Conservation (phyloP, 345 rosid species). For the Arabidopsis thaliana region DNA sequence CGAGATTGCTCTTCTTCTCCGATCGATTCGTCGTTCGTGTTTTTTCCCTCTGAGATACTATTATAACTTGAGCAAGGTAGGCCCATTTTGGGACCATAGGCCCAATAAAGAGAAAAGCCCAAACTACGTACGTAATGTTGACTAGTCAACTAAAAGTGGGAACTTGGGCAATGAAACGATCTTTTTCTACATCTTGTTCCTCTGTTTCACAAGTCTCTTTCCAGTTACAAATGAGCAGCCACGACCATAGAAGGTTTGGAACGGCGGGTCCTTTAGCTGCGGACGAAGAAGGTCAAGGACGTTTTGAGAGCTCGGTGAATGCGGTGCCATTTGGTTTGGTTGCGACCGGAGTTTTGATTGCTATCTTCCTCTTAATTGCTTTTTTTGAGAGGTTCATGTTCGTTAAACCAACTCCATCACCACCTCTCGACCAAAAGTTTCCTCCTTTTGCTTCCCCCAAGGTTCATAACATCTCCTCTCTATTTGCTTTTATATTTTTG, state of each 20-base stretch:
- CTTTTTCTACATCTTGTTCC: neutral
- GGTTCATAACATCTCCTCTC: constrained; percentile 42
- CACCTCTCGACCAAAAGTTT: constrained; percentile 47
- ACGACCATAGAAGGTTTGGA: constrained; percentile 17
- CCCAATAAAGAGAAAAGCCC: constrained; percentile 14
- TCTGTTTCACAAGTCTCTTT: constrained; percentile 28
- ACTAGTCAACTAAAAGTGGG: constrained; percentile 32
- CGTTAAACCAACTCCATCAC: neutral
- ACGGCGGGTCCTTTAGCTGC: constrained; percentile 29
- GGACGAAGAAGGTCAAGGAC: constrained; percentile 64
- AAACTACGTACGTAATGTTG: neutral
- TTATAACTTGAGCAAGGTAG: neutral
- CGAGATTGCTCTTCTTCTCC: constrained; percentile 7
- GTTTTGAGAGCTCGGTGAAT: constrained; percentile 74
- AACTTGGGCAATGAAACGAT: neutral
- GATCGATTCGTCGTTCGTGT: constrained; percentile 1
- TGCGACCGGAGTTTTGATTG: constrained; percentile 82
- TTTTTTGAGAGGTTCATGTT: constrained; percentile 72
- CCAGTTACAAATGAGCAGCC: constrained; percentile 28
- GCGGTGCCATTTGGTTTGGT: constrained; percentile 89
- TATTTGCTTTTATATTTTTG: neutral
- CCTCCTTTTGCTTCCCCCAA: constrained; percentile 52
- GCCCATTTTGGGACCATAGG: constrained; percentile 15
- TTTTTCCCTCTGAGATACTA: neutral
- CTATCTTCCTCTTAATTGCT: constrained; percentile 84